Base-by-base conservation (phyloP, 192 early-diverging fungal species). In the Anaeromyces robustus region DNA sequence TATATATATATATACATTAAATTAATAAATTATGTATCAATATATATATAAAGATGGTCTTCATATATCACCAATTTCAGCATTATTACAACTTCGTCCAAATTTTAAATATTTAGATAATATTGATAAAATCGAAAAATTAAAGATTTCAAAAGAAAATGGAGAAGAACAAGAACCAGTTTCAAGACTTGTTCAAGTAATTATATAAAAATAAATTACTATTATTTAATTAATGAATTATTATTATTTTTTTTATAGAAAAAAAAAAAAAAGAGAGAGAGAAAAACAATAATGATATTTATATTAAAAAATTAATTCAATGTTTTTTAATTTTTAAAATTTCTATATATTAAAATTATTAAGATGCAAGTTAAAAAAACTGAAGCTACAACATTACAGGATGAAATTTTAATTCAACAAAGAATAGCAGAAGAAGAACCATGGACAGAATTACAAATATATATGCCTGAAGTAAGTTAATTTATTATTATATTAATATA, bases 101-200 rank as follows among this genome's bases (percentile, higher is more conserved):
- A 93, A 91, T 29, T 90, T 99, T 43, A 92, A 92, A 80, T 97
- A 99, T 84, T 85, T 97, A 30, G 96, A 98, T 82, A 92, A 94
- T 83, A 95, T 96, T 83, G 89, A 91, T 31, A 94, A 96, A 77
- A 97, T 96, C 82, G 86, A 88, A 78, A 91, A 90, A 52, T 52
- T 52, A 52, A 52, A 52, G 6, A 52, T 16, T 22, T 52, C 43
- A 52, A 52, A 52, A 22, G 43, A 52, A 52, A 52, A 52, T 52
- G 43, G 22, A 52, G 43, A 52, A 4, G 43, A 52, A 22, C 43
- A 52, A 52, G 43, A 52, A 52, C 43, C 43, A 22, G 43, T 52
- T 22, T 52, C 43, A 52, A 52, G 43, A 52, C 43, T 52, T 52
- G 43, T 52, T 52, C 43, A 52, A 52, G 43, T 52, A 52, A 52